Evolutionary conservation across 805 yeast genomes (phyloP).

Genomic region (Ogataea pilisensis): DNA sequence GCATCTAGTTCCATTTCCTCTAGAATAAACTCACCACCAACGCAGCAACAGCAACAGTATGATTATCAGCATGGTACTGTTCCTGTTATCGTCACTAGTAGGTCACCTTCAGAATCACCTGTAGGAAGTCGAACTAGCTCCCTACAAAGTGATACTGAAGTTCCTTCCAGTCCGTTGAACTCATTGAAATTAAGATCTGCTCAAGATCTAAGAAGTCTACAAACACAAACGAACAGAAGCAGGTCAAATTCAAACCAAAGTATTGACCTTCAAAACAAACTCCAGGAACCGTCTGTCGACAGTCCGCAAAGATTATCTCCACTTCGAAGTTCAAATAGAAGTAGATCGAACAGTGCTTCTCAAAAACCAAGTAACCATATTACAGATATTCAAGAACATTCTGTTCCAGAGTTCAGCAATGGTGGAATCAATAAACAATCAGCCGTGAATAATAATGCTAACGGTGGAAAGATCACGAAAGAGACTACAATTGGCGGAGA

Average conservation of each 20-base stretch:
- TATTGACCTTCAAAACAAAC: constrained; percentile 5
- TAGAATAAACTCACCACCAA: neutral
- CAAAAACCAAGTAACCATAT: constrained; percentile 18
- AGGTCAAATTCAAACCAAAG: constrained; percentile 26
- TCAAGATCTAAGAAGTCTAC: constrained; percentile 13
- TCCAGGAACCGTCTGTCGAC: neutral
- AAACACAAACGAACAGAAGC: constrained; percentile 19
- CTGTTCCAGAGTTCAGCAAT: neutral
- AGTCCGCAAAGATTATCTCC: constrained; percentile 13
- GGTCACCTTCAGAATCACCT: neutral
- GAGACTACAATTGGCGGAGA: neutral
- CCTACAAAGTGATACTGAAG: constrained; percentile 17
- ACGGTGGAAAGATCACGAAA: neutral
- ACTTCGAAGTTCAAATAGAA: constrained; percentile 11
- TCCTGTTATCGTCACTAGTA: no score
- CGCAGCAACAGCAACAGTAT: neutral
- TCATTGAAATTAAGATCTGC: constrained; percentile 24
- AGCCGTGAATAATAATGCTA: neutral
- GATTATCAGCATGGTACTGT: neutral
- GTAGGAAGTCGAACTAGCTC: constrained; percentile 21
- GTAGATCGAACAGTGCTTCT: constrained; percentile 26
- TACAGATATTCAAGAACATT: constrained; percentile 15
- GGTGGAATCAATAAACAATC: neutral
- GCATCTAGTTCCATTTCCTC: neutral
- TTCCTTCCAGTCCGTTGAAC: constrained; percentile 29